Percentiles rank a stretch among this genome's conserved stretches.
Evolutionary conservation across 805 yeast species (phyloP).

Genomic region (Sungouiella thailandica): DNA sequence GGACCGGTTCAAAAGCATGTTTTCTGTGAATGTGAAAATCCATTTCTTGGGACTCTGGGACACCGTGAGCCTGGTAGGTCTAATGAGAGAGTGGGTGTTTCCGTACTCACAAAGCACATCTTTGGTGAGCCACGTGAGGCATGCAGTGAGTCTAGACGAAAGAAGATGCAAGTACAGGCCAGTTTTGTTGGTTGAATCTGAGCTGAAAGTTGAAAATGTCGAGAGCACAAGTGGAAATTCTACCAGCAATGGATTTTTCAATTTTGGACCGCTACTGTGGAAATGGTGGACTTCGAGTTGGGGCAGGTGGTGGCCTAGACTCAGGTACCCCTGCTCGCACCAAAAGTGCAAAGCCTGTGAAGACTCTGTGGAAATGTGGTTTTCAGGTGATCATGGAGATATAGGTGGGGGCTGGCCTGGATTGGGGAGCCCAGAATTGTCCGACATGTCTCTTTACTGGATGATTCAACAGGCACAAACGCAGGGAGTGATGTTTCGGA

Average conservation of each 20-base stretch:
- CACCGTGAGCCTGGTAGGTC: slow-evolving; percentile 63
- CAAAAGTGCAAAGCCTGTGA: slow-evolving; percentile 12
- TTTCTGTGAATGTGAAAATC: slow-evolving; percentile 42
- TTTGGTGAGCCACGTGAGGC: slow-evolving; percentile 54
- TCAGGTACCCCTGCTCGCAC: too few relatives aligned
- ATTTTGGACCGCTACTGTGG: too few relatives aligned
- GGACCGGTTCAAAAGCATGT: slow-evolving; percentile 50
- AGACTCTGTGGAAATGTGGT: slow-evolving; percentile 52
- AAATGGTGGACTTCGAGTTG: too few relatives aligned
- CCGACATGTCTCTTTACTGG: slow-evolving; percentile 58
- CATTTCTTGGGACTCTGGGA: slow-evolving; percentile 68
- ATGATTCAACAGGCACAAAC: slow-evolving; percentile 49
- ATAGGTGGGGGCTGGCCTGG: slow-evolving; percentile 71
- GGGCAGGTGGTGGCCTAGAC: too few relatives aligned
- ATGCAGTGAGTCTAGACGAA: slow-evolving; percentile 65
- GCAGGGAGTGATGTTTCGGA: slow-evolving; percentile 38
- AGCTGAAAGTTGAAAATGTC: too few relatives aligned
- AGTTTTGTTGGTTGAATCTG: slow-evolving; percentile 8
- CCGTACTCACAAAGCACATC: slow-evolving; percentile 38
- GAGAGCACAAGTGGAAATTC: too few relatives aligned
- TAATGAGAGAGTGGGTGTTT: slow-evolving; percentile 51
- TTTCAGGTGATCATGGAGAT: slow-evolving; percentile 67
- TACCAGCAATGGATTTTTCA: too few relatives aligned
- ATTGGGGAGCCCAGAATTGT: slow-evolving; percentile 36
- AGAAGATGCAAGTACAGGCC: slow-evolving; percentile 50